Conservation (phyloP, 169 alveolate genomes). For the Eimeria brunetti region DNA sequence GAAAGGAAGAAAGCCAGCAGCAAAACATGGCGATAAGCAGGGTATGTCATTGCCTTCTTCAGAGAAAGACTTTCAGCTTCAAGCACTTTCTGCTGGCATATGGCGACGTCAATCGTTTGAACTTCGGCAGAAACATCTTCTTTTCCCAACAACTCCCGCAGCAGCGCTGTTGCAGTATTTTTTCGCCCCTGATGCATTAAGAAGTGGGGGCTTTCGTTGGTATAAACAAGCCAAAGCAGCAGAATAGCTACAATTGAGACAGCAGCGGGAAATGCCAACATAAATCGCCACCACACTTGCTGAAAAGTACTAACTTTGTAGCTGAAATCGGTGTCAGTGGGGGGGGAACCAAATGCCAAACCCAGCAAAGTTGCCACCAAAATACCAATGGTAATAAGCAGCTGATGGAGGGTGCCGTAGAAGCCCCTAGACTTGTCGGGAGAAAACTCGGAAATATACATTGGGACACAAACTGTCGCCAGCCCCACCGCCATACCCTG, state of each 20-base stretch:
- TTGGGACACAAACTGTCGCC: constrained; percentile 88
- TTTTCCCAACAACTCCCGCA: constrained; percentile 46
- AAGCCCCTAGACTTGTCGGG: constrained; percentile 88
- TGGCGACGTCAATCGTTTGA: constrained; percentile 20
- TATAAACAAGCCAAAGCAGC: constrained; percentile 46
- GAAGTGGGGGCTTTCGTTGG: constrained; percentile 83
- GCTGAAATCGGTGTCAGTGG: constrained; percentile 31
- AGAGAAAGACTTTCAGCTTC: constrained; percentile 58
- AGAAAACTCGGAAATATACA: constrained; percentile 89
- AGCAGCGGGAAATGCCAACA: constrained; percentile 73
- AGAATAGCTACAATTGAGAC: constrained; percentile 12
- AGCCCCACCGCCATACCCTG: constrained; percentile 91
- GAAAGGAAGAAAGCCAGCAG: constrained; percentile 87
- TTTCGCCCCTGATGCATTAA: constrained; percentile 72
- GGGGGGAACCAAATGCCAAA: constrained; percentile 81
- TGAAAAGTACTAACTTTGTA: constrained; percentile 57
- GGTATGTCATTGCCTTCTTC: constrained; percentile 57
- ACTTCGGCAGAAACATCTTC: constrained; percentile 74
- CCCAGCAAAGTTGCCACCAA: constrained; percentile 87
- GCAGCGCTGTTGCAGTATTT: constrained; percentile 61
- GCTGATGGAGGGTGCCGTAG: constrained; percentile 88
- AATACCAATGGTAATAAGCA: constrained; percentile 89
- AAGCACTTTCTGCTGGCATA: constrained; percentile 46
- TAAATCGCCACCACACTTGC: constrained; percentile 83
- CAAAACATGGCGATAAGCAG: constrained; percentile 86